Evolutionary conservation across 805 yeast genomes (phyloP).

Genomic region (Nakazawaea molendinolei): DNA sequence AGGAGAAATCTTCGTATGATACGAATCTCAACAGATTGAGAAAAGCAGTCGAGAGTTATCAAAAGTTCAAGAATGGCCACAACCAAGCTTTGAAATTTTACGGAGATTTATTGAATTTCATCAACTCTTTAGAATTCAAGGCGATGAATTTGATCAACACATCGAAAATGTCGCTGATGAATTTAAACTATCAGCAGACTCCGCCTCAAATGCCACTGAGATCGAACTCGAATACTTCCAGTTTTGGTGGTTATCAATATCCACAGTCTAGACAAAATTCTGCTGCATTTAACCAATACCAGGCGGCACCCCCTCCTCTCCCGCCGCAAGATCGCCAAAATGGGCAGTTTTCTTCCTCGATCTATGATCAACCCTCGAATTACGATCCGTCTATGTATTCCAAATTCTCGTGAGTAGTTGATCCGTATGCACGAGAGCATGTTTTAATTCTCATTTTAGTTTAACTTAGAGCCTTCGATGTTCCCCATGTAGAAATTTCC

Average conservation of each 20-base stretch:
- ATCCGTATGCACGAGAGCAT: too few species aligned
- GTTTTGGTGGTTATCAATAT: conserved; percentile 15
- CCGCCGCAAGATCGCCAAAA: too few species aligned
- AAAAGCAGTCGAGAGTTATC: conserved; percentile 52
- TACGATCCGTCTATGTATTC: conserved; percentile 43
- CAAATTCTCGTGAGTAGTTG: conserved; percentile 15
- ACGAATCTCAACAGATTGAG: conserved; percentile 34
- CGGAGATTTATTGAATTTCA: conserved; percentile 35
- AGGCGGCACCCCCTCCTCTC: too few species aligned
- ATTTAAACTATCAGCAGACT: conserved; percentile 11
- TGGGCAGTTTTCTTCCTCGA: too few species aligned
- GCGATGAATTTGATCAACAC: conserved; percentile 21
- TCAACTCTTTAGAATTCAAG: conserved; percentile 21
- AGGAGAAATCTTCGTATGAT: conserved; percentile 32
- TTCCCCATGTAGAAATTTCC: too few species aligned
- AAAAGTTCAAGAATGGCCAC: conserved; percentile 49
- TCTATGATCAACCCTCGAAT: conserved; percentile 42
- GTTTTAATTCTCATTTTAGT: background rate
- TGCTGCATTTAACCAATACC: too few species aligned
- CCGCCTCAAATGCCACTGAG: conserved; percentile 10
- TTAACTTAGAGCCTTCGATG: background rate
- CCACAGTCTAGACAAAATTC: conserved; percentile 18
- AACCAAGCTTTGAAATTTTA: conserved; percentile 62
- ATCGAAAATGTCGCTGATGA: conserved; percentile 14
- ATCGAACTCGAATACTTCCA: conserved; percentile 12